phyloP scores from a whole-genome alignment of 805 yeast genomes.

The Soucietia sequanensis region DNA sequence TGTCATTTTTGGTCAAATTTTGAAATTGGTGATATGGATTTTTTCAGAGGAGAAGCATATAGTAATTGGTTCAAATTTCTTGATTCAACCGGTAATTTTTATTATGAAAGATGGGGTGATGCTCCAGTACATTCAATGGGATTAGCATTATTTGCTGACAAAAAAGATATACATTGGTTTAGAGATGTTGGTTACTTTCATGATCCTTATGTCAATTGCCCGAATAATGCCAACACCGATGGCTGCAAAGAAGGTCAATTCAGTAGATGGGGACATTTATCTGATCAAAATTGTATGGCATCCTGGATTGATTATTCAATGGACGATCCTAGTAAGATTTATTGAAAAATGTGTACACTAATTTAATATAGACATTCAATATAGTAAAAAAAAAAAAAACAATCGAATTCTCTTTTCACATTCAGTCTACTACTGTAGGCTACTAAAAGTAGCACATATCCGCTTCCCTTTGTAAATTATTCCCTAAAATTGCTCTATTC shows the following conservation, averaged over 20 bases:
- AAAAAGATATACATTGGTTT: conserved; percentile 76
- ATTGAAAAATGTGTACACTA: conserved; percentile 6
- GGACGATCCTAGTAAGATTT: conserved; percentile 15
- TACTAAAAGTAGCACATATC: too few relatives aligned
- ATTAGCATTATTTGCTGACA: conserved; percentile 67
- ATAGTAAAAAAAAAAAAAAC: too few relatives aligned
- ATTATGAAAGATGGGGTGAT: conserved; percentile 93
- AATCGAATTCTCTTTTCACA: too few relatives aligned
- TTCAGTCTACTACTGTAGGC: too few relatives aligned
- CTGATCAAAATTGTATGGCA: conserved; percentile 72
- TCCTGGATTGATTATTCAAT: conserved; percentile 57
- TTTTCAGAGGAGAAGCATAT: conserved; percentile 69
- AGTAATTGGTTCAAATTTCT: conserved; percentile 58
- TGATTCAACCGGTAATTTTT: conserved; percentile 75
- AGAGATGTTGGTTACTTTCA: conserved; percentile 80
- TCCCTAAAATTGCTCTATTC: too few relatives aligned
- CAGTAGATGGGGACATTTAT: conserved; percentile 47
- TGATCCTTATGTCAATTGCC: conserved; percentile 75
- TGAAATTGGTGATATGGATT: conserved; percentile 83
- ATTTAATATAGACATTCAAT: too few relatives aligned
- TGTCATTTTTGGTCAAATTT: conserved; percentile 93
- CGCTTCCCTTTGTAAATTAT: too few relatives aligned
- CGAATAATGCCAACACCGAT: conserved; percentile 45
- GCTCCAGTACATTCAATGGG: conserved; percentile 88
- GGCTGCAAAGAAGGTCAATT: conserved; percentile 58